A percentile compares a stretch with the other conserved stretches of the same genome.
phyloP scores from a whole-genome alignment of 306 rosid genomes.

The Lathyrus tuberosus region DNA sequence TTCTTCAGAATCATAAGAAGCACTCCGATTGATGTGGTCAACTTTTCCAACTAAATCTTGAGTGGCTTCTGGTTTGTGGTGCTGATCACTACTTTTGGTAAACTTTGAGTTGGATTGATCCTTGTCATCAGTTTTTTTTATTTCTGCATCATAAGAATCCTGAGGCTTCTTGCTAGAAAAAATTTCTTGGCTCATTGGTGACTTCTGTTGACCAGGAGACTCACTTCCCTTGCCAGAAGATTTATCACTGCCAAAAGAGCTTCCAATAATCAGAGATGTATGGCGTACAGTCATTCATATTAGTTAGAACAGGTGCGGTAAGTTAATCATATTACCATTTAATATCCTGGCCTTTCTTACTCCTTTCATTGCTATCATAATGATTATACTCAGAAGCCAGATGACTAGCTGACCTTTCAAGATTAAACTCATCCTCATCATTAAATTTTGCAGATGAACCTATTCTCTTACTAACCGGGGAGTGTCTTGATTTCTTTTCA shows the following conservation, averaged over 20 bases:
- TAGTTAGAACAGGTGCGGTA: constrained; percentile 30
- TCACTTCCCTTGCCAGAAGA: constrained; percentile 47
- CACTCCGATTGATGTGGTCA: constrained; percentile 48
- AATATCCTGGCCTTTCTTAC: constrained; percentile 50
- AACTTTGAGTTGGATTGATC: constrained; percentile 43
- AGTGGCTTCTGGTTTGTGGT: constrained; percentile 46
- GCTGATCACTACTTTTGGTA: constrained; percentile 44
- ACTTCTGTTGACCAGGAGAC: constrained; percentile 49
- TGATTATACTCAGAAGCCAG: constrained; percentile 41
- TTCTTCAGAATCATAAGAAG: constrained; percentile 62
- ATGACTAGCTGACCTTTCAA: constrained; percentile 49
- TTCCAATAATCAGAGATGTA: constrained; percentile 40
- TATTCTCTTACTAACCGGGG: constrained; percentile 50
- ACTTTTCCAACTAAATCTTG: constrained; percentile 46
- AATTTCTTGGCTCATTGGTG: constrained; percentile 49
- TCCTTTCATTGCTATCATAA: constrained; percentile 43
- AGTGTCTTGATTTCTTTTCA: constrained; percentile 46
- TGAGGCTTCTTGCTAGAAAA: constrained; percentile 51
- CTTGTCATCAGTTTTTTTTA: constrained; percentile 56
- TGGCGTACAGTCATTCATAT: constrained; percentile 21
- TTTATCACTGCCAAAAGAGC: constrained; percentile 55
- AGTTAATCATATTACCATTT: constrained; percentile 50
- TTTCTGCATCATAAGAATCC: constrained; percentile 48
- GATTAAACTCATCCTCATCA: constrained; percentile 49
- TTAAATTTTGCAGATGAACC: constrained; percentile 48